Evolutionary conservation across 441 rosid genomes (phyloP).

Genomic region (Bocquillonia castaneifolia): DNA sequence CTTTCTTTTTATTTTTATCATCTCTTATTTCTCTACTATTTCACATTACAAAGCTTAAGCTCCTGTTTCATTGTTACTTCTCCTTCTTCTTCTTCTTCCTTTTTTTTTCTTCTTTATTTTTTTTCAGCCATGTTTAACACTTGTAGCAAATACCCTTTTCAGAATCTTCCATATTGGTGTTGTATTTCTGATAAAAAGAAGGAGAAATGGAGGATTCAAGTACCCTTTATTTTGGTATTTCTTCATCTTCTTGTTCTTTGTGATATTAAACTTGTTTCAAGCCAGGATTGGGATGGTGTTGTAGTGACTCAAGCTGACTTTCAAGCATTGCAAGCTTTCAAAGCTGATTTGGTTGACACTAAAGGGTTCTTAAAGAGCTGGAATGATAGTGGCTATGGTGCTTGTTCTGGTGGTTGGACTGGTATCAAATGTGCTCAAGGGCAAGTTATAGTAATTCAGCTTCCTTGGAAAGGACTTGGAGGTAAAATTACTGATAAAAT

Average conservation of each 20-base stretch:
- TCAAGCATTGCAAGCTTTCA: constrained; percentile 64
- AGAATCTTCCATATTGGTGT: constrained; percentile 22
- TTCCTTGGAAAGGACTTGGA: constrained; percentile 70
- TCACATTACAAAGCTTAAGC: constrained; percentile 38
- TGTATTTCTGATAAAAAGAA: constrained; percentile 23
- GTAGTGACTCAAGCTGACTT: constrained; percentile 72
- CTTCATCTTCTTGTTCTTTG: constrained; percentile 30
- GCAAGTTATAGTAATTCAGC: constrained; percentile 67
- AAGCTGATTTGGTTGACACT: constrained; percentile 52
- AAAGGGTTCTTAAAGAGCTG: constrained; percentile 65
- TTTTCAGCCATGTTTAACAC: constrained; percentile 8
- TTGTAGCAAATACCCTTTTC: constrained; percentile 18
- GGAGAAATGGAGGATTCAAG: constrained; percentile 28
- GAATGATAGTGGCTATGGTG: constrained; percentile 64
- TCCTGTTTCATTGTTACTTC: constrained; percentile 30
- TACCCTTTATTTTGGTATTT: constrained; percentile 19
- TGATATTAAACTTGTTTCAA: constrained; percentile 23
- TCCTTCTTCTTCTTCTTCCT: not conserved
- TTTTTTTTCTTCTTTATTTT: constrained; percentile 10
- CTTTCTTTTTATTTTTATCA: constrained; percentile 29
- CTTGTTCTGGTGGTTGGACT: constrained; percentile 79
- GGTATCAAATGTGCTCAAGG: constrained; percentile 86
- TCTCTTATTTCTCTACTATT: constrained; percentile 26
- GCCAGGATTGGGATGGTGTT: constrained; percentile 66
- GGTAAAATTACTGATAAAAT: constrained; percentile 66